Evolutionary conservation across 495 filamentous ascomycete species (phyloP), one percentile per base, ranked within the genome.

Genomic region (Aspergillus indologenus): DNA sequence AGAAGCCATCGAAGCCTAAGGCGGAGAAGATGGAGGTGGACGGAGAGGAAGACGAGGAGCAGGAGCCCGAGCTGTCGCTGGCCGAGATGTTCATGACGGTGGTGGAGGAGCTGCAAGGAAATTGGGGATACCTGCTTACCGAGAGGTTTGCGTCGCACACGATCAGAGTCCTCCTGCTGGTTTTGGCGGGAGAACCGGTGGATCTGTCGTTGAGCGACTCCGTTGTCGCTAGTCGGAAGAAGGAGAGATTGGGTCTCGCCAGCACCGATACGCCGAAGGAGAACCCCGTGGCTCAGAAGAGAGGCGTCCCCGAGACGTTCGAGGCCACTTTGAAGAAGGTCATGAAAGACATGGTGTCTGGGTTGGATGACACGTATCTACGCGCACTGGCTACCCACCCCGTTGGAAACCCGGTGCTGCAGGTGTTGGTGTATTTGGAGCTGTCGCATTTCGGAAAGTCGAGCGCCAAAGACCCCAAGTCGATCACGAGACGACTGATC

Each of bases 61-160:
- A 68, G 24, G 69, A 79, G 52, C 63, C 70, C 26, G 69, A 79
- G 44, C 74, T 83, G 3, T 86, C 86, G 18, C 89, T 97, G 82
- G 92, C 96, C 68, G 87, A 87, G 44, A 76, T 96, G 54, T 96
- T 96, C 68, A 79, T 97, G 52, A 76, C 81, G 59, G 88, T 90
- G 17, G 75, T 96, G 21, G 84, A 90, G 56, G 94, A 98, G 72
- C 70, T 98, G 58, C 85, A 95, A 68, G 87, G 85, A 15, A 87
- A 91, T 54, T 79, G 96, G 60, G 86, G 87, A n/a, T 92, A 84
- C 63, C 75, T 98, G 6, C 80, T 98, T 68, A 90, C 90, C 0
- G 90, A 98, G 64, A 79, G 82, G 48, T 98, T 93, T 68, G 94
- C 91, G 11, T 98, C 94, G 11, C 94, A 98, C 71, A 88, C 88